Percentiles rank a stretch among this genome's conserved stretches.
These are phyloP conservation scores for Kwoniella sp. DNA, from an alignment of 768 basidiomycete species.

Conservation along the genomic window DNA sequence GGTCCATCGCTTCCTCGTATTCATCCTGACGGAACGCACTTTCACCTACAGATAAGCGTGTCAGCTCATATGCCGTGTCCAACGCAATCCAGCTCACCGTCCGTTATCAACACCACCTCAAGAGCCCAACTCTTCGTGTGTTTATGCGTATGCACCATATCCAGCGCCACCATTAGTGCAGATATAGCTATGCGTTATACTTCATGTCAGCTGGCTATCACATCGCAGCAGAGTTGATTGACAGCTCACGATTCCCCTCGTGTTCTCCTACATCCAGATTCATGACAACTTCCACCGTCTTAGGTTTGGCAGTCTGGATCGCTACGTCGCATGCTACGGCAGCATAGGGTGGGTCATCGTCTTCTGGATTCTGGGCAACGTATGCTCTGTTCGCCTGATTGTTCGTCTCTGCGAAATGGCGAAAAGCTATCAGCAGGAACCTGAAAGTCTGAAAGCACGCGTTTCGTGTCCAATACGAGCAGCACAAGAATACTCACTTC, in stretches of 20 bases:
- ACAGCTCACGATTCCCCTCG: slow-evolving; percentile 52
- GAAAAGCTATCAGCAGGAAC: no score
- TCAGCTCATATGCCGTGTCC: no score
- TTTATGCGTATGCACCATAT: slow-evolving; percentile 72
- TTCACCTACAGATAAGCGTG: slow-evolving; percentile 40
- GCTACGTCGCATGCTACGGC: slow-evolving; percentile 47
- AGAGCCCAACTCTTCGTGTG: slow-evolving; percentile 79
- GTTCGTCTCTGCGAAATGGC: slow-evolving; percentile 43
- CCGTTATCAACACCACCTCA: slow-evolving; percentile 79
- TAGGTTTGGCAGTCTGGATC: slow-evolving; percentile 51
- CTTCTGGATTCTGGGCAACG: slow-evolving; percentile 41
- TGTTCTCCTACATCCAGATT: slow-evolving; percentile 46
- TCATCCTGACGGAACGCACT: slow-evolving; percentile 48
- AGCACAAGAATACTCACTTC: slow-evolving; percentile 59
- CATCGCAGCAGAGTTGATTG: neutral
- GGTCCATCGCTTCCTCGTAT: slow-evolving; percentile 59
- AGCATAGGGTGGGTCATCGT: slow-evolving; percentile 47
- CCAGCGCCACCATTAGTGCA: slow-evolving; percentile 79
- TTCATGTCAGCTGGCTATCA: neutral
- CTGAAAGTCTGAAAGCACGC: neutral
- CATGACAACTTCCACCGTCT: slow-evolving; percentile 51
- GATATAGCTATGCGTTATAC: slow-evolving; percentile 66
- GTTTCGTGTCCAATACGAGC: no score
- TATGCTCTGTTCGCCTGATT: slow-evolving; percentile 50
- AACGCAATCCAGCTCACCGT: slow-evolving; percentile 80